Percentiles rank a stretch among this genome's conserved stretches.
Evolutionary conservation across 805 yeast genomes (phyloP).

Genomic region (Starmerella stellata): DNA sequence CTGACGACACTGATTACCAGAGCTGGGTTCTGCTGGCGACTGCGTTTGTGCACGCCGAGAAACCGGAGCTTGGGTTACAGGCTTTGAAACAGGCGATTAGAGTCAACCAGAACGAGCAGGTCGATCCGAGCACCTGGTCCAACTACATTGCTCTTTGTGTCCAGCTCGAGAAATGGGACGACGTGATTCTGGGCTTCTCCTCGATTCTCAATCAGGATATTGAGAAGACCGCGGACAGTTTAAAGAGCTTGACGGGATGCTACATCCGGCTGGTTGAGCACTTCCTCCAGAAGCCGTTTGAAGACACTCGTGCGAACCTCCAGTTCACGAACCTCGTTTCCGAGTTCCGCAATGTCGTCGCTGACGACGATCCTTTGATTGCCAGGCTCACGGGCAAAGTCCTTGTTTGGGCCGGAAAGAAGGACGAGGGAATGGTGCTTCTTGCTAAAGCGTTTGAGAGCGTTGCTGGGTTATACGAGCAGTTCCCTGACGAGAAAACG

Average conservation of each 20-base stretch:
- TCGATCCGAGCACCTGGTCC: slow-evolving; percentile 82
- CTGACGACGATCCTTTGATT: slow-evolving; percentile 41
- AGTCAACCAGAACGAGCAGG: slow-evolving; percentile 38
- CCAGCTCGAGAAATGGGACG: slow-evolving; percentile 72
- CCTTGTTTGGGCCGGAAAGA: slow-evolving; percentile 67
- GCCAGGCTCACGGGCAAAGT: slow-evolving; percentile 79
- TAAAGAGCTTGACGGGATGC: slow-evolving; percentile 17
- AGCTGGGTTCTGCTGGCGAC: slow-evolving; percentile 89
- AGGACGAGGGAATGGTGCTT: slow-evolving; percentile 75
- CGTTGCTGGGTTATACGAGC: background rate
- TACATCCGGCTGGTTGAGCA: slow-evolving; percentile 8
- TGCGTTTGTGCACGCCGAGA: slow-evolving; percentile 46
- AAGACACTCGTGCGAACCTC: slow-evolving; percentile 2
- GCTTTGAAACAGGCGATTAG: slow-evolving; percentile 69
- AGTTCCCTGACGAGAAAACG: slow-evolving; percentile 1
- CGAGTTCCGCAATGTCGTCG: slow-evolving; percentile 45
- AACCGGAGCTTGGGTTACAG: slow-evolving; percentile 59
- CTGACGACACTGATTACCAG: slow-evolving; percentile 62
- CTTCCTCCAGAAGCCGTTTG: slow-evolving; percentile 1
- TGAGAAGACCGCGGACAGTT: slow-evolving; percentile 40
- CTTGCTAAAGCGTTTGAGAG: slow-evolving; percentile 59
- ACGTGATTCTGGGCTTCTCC: slow-evolving; percentile 58
- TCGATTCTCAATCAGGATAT: slow-evolving; percentile 41
- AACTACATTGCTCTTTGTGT: slow-evolving; percentile 70
- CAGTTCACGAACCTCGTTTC: slow-evolving; percentile 27